A percentile compares a stretch with the other conserved stretches of the same genome.
Evolutionary conservation across 495 filamentous ascomycete genomes (phyloP).

Genomic region (Penicillium malachiteum): DNA sequence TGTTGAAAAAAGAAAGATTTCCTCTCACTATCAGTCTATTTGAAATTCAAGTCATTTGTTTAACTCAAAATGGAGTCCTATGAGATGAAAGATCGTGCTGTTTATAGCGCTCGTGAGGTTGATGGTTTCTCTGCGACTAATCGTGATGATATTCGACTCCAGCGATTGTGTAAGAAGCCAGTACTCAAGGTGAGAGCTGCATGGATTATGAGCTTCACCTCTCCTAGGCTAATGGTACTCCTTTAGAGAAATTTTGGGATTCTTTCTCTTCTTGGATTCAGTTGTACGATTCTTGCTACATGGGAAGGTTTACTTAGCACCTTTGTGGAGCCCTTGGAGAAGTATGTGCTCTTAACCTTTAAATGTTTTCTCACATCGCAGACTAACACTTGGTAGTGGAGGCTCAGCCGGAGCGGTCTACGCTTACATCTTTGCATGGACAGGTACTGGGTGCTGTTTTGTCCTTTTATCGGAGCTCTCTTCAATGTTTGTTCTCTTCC

Average conservation of each 20-base stretch:
- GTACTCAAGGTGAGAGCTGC: constrained; percentile 35
- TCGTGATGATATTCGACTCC: constrained; percentile 34
- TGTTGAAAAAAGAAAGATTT: not conserved
- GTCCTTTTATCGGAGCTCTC: constrained; percentile 46
- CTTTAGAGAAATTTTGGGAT: constrained; percentile 15
- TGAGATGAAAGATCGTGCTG: constrained; percentile 20
- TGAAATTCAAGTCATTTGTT: not conserved
- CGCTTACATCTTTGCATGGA: constrained; percentile 49
- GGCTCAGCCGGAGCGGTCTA: constrained; percentile 52
- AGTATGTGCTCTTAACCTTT: constrained; percentile 9
- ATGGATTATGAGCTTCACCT: not conserved
- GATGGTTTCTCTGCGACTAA: constrained; percentile 9
- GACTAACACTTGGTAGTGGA: constrained; percentile 25
- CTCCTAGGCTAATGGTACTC: constrained; percentile 22
- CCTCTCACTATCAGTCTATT: not conserved
- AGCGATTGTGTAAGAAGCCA: constrained; percentile 41
- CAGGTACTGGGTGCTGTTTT: constrained; percentile 42
- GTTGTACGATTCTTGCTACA: constrained; percentile 1
- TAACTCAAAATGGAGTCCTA: constrained; percentile 15
- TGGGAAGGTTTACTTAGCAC: constrained; percentile 16
- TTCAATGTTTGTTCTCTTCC: constrained; percentile 28
- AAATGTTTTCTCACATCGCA: not conserved
- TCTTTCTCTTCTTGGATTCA: constrained; percentile 1
- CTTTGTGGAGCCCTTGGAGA: constrained; percentile 20
- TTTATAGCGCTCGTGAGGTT: not conserved